These are phyloP conservation scores for Trypanosoma vivax DNA, from an alignment of 208 protist genomes.

Conservation along the genomic window DNA sequence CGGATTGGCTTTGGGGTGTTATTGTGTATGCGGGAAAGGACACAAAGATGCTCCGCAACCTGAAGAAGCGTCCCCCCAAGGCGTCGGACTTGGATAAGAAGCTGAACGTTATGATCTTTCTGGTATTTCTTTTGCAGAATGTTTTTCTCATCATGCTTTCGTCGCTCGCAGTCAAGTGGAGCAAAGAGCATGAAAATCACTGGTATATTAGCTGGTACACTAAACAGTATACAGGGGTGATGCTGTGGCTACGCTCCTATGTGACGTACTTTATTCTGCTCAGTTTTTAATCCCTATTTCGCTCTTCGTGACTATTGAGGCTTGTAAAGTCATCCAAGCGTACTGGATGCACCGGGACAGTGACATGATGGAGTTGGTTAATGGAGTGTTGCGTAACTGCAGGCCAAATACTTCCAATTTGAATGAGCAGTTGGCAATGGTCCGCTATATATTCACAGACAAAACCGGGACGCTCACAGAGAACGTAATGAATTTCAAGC, in stretches of 20 bases:
- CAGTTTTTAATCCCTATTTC: constrained; percentile 90
- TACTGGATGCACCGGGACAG: constrained; percentile 82
- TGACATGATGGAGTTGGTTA: constrained; percentile 81
- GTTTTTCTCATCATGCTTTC: constrained; percentile 60
- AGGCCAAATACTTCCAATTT: constrained; percentile 85
- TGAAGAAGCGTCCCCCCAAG: constrained; percentile 80
- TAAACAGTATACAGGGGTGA: constrained; percentile 20
- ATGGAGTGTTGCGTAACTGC: constrained; percentile 58
- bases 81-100: constrained; percentile 84
- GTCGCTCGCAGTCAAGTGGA: constrained; percentile 62
- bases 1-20: constrained; percentile 89
- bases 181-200: constrained; percentile 30
- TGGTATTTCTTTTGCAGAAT: constrained; percentile 72
- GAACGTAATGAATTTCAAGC: constrained; percentile 87
- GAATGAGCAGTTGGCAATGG: constrained; percentile 88
- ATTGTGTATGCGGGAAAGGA: constrained; percentile 89
- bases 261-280: constrained; percentile 89
- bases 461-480: constrained; percentile 92
- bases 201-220: constrained; percentile 72
- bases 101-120: constrained; percentile 77
- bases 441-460: constrained; percentile 89
- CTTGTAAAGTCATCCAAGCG: constrained; percentile 88
- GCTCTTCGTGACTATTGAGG: constrained; percentile 88
- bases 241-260: constrained; percentile 66
- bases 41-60: constrained; percentile 90